These are phyloP conservation scores for Annulohypoxylon bovei DNA, from an alignment of 495 filamentous ascomycete genomes.

Conservation along the genomic window DNA sequence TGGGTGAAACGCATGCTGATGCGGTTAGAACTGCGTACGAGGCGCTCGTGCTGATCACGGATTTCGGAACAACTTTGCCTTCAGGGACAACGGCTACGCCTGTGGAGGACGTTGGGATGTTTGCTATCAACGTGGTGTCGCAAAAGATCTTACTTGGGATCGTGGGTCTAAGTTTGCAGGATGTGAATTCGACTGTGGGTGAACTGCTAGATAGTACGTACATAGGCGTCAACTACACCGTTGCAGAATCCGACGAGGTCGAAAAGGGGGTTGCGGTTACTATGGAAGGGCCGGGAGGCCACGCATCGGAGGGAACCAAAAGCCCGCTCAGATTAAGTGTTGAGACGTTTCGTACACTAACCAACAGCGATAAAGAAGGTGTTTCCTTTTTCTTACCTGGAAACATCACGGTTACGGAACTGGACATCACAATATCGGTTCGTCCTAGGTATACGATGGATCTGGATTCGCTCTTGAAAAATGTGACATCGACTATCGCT, in stretches of 20 bases:
- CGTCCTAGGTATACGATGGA: conserved; percentile 40
- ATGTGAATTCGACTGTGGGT: conserved; percentile 29
- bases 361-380: not conserved
- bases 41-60: conserved; percentile 30
- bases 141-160: conserved; percentile 31
- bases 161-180: conserved; percentile 18
- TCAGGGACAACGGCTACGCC: conserved; percentile 31
- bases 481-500: conserved; percentile 19
- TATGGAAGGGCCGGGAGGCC: conserved; percentile 40
- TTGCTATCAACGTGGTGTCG: conserved; percentile 49
- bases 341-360: conserved; percentile 37
- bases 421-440: conserved; percentile 38
- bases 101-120: conserved; percentile 56
- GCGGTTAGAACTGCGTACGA: conserved; percentile 37
- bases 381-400: conserved; percentile 40
- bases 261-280: conserved; percentile 25
- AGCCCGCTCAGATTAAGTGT: conserved; percentile 37
- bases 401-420: conserved; percentile 34
- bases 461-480: conserved; percentile 23
- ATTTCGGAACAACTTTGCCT: conserved; percentile 24
- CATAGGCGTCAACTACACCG: conserved; percentile 28
- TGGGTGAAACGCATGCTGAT: conserved; percentile 25
- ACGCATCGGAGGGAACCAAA: conserved; percentile 39
- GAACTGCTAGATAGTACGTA: conserved; percentile 33
- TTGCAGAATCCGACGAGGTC: conserved; percentile 16